Percentiles rank a stretch among this genome's conserved stretches.
Conservation (phyloP, 2,329 filamentous ascomycete genomes). For the Stachybotrys chlorohalonatus region DNA sequence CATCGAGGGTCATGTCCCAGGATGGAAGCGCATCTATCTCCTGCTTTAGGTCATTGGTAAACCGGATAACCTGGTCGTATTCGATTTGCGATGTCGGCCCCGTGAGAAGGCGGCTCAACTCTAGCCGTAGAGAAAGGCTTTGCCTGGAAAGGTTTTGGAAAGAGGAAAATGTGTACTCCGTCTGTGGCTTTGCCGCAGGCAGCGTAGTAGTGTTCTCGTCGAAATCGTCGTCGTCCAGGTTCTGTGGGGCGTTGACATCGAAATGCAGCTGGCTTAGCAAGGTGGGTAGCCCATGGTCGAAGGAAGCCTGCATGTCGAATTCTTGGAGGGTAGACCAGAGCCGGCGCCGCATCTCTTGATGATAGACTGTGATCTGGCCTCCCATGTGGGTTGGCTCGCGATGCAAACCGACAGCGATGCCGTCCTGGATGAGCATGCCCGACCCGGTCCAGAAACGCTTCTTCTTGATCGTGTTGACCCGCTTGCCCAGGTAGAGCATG, state of each 20-base stretch:
- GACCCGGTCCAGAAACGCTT: slow-evolving; percentile 54
- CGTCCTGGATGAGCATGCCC: slow-evolving; percentile 47
- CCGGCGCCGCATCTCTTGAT: slow-evolving; percentile 52
- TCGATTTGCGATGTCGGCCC: slow-evolving; percentile 45
- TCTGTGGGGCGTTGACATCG: slow-evolving; percentile 45
- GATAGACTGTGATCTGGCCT: slow-evolving; percentile 47
- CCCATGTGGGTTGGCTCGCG: slow-evolving; percentile 48
- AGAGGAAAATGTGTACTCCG: slow-evolving; percentile 49
- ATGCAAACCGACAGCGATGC: slow-evolving; percentile 49
- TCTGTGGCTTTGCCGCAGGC: slow-evolving; percentile 39
- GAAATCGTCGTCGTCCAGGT: slow-evolving; percentile 50
- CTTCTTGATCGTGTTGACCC: slow-evolving; percentile 55
- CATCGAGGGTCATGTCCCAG: slow-evolving; percentile 35
- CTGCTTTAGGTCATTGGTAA: slow-evolving; percentile 51
- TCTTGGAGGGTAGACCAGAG: slow-evolving; percentile 54
- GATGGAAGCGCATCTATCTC: slow-evolving; percentile 51
- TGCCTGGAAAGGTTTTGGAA: slow-evolving; percentile 50
- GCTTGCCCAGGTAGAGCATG: slow-evolving; percentile 50
- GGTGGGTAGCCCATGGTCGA: slow-evolving; percentile 51
- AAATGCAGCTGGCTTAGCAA: slow-evolving; percentile 47
- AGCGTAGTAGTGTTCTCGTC: slow-evolving; percentile 42
- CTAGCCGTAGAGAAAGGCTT: slow-evolving; percentile 45
- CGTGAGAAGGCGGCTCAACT: slow-evolving; percentile 47
- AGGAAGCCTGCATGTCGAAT: slow-evolving; percentile 53
- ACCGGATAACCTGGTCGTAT: slow-evolving; percentile 53